Evolutionary conservation across 805 yeast species (phyloP).

Genomic region (Ogataea trehalophila): DNA sequence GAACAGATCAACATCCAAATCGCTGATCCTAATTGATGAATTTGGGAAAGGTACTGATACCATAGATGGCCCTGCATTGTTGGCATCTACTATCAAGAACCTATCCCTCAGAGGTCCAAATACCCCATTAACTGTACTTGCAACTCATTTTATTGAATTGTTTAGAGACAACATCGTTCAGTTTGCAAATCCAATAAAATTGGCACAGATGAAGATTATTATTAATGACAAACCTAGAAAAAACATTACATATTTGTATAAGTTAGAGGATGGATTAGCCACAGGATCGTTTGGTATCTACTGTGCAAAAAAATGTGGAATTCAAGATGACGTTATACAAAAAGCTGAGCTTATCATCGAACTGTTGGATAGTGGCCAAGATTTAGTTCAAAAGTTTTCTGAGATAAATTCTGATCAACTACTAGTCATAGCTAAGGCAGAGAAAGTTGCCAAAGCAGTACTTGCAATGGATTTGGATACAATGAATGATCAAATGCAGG

Average conservation of each 20-base stretch:
- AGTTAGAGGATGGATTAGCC: conserved; percentile 29
- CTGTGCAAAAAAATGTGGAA: conserved; percentile 32
- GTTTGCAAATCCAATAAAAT: conserved; percentile 6
- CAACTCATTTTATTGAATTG: conserved; percentile 43
- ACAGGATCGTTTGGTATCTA: conserved; percentile 33
- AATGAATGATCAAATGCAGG: not conserved
- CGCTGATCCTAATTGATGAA: conserved; percentile 47
- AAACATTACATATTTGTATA: conserved; percentile 32
- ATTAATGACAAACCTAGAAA: conserved; percentile 4
- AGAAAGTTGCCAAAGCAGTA: conserved; percentile 17
- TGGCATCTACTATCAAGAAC: conserved; percentile 34
- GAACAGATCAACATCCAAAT: conserved; percentile 37
- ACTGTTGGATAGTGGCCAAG: conserved; percentile 12
- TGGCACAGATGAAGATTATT: conserved; percentile 27
- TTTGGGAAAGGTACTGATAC: conserved; percentile 51
- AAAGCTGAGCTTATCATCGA: conserved; percentile 29
- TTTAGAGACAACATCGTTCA: conserved; percentile 25
- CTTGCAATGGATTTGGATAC: conserved; percentile 24
- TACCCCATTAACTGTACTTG: conserved; percentile 24
- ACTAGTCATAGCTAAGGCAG: conserved; percentile 7
- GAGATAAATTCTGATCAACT: not conserved
- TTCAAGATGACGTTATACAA: conserved; percentile 24
- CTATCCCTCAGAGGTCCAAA: conserved; percentile 23
- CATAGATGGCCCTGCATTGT: conserved; percentile 40
- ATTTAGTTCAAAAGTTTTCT: conserved; percentile 12